phyloP scores from a whole-genome alignment of 2,329 filamentous ascomycete species.

The Alternaria solani region DNA sequence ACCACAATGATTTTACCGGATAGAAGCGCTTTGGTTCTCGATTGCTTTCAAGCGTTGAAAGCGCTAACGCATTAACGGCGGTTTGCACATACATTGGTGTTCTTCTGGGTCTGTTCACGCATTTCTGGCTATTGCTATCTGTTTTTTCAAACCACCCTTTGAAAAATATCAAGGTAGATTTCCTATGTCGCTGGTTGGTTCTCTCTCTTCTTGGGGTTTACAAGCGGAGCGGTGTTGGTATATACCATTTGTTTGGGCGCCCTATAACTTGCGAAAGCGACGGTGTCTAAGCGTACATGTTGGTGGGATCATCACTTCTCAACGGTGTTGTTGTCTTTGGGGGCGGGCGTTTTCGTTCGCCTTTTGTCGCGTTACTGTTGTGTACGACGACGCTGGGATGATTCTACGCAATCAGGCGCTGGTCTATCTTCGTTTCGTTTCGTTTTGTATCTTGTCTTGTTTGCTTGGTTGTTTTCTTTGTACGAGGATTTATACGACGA shows the following conservation, averaged over 20 bases:
- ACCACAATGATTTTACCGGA: conserved; percentile 38
- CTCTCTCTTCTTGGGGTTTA: conserved; percentile 23
- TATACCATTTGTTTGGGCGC: conserved; percentile 52
- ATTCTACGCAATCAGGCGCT: conserved; percentile 48
- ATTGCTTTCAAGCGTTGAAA: not conserved
- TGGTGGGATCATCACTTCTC: conserved; percentile 24
- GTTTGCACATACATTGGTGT: conserved; percentile 50
- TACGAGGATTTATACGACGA: conserved; percentile 45
- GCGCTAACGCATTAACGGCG: conserved; percentile 50
- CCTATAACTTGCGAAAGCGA: conserved; percentile 48
- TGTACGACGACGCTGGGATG: conserved; percentile 49
- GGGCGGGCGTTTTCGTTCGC: conserved; percentile 25
- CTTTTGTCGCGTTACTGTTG: conserved; percentile 39
- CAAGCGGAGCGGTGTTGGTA: conserved; percentile 49
- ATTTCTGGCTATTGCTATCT: conserved; percentile 45
- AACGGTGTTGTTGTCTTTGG: conserved; percentile 20
- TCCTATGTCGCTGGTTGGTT: conserved; percentile 49
- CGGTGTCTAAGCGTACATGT: conserved; percentile 44
- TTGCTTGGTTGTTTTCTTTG: conserved; percentile 35
- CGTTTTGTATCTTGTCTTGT: not conserved
- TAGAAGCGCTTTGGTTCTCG: conserved; percentile 51
- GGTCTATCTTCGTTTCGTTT: conserved; percentile 23
- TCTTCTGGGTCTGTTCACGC: conserved; percentile 39
- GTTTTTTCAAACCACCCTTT: conserved; percentile 41
- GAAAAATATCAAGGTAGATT: conserved; percentile 52